These are phyloP conservation scores for Chloranthus sessilifolius DNA, from an alignment of 164 flowering plant species.

Conservation along the genomic window DNA sequence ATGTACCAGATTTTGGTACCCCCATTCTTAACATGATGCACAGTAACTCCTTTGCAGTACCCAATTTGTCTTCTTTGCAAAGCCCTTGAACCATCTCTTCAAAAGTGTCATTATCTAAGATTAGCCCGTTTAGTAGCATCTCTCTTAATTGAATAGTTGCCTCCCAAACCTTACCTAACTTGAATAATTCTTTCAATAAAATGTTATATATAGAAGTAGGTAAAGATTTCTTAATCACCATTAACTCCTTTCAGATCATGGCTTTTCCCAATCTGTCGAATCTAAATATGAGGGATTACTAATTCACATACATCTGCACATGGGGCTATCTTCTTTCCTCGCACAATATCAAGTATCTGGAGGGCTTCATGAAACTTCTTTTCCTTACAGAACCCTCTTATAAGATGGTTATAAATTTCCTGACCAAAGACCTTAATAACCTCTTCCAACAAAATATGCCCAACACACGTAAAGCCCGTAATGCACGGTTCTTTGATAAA, in stretches of 20 bases:
- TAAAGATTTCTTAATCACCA: slow-evolving; percentile 24
- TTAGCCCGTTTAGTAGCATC: slow-evolving; percentile 33
- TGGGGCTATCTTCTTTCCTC: slow-evolving; percentile 28
- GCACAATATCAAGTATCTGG: slow-evolving; percentile 31
- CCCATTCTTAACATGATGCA: slow-evolving; percentile 45
- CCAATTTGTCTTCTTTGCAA: slow-evolving; percentile 34
- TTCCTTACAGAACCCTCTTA: slow-evolving; percentile 54
- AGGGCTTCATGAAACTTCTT: slow-evolving; percentile 42
- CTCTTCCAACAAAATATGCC: slow-evolving; percentile 36
- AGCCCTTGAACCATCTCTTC: slow-evolving; percentile 38
- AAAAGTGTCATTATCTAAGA: slow-evolving; percentile 30
- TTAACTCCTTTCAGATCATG: slow-evolving; percentile 31
- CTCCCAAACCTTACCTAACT: slow-evolving; percentile 30
- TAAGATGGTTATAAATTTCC: slow-evolving; percentile 34
- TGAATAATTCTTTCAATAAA: slow-evolving; percentile 42
- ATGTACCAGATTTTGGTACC: slow-evolving; percentile 42
- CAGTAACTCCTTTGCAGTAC: slow-evolving; percentile 38
- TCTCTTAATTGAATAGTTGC: slow-evolving; percentile 32
- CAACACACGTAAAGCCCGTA: slow-evolving; percentile 39
- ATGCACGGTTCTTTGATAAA: slow-evolving; percentile 48
- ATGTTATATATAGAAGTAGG: slow-evolving; percentile 24
- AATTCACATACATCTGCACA: slow-evolving; percentile 26
- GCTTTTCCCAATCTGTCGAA: slow-evolving; percentile 30
- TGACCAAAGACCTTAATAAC: slow-evolving; percentile 28
- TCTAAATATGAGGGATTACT: slow-evolving; percentile 46